These are phyloP conservation scores for Tetradesmus lagerheimii DNA, from an alignment of 139 green algal genomes.

Conservation along the genomic window DNA sequence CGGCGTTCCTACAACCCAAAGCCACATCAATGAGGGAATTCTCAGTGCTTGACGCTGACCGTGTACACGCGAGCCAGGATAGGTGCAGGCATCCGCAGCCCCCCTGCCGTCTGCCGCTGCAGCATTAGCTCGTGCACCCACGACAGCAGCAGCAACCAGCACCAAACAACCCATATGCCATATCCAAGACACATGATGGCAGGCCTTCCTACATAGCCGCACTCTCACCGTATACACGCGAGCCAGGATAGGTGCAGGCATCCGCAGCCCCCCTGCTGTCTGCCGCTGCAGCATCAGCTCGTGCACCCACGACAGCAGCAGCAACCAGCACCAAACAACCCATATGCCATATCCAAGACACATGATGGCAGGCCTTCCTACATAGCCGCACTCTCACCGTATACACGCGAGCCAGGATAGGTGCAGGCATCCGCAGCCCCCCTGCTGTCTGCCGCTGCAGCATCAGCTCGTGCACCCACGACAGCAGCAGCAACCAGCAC, in stretches of 20 bases:
- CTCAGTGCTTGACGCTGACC: no score
- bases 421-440: background rate
- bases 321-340: no score
- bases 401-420: background rate
- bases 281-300: constrained; percentile 38
- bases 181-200: no score
- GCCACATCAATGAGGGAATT: no score
- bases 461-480: background rate
- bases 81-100: constrained; percentile 47
- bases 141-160: no score
- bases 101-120: constrained; percentile 37
- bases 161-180: no score
- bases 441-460: background rate
- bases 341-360: no score
- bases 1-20: no score
- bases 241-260: constrained; percentile 34
- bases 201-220: no score
- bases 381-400: no score
- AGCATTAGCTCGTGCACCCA: constrained; percentile 42
- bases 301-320: constrained; percentile 13
- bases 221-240: background rate
- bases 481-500: background rate
- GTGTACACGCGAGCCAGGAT: background rate
- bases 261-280: constrained; percentile 42
- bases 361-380: no score